A percentile compares a stretch with the other conserved stretches of the same genome.
Evolutionary conservation across 2,329 filamentous ascomycete species (phyloP).

Genomic region (Calonectria pseudoturangicola): DNA sequence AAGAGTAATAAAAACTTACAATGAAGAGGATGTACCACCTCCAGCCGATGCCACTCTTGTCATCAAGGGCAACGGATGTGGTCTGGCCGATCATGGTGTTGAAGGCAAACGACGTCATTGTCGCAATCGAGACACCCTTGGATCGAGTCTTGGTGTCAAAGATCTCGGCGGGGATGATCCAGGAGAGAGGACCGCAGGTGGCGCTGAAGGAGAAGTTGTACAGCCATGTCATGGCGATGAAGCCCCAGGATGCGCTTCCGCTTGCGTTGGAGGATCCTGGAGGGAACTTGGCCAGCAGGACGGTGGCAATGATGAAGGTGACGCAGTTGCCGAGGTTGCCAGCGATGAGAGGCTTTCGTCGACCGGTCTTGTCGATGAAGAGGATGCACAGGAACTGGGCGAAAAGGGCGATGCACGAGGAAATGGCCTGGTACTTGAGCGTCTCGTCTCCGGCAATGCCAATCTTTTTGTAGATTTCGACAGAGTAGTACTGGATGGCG

Average conservation of each 20-base stretch:
- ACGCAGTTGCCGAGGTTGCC: conserved; percentile 83
- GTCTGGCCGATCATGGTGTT: conserved; percentile 83
- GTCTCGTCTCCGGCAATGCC: conserved; percentile 80
- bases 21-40: conserved; percentile 69
- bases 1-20: conserved; percentile 46
- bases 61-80: conserved; percentile 72
- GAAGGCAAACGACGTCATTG: conserved; percentile 84
- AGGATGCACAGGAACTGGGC: conserved; percentile 82
- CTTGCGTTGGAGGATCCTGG: conserved; percentile 60
- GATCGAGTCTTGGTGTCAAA: conserved; percentile 85
- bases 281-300: conserved; percentile 75
- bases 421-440: conserved; percentile 85
- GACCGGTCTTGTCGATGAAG: conserved; percentile 81
- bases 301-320: conserved; percentile 81
- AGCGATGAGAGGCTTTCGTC: conserved; percentile 81
- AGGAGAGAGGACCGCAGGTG: conserved; percentile 80
- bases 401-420: conserved; percentile 80
- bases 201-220: conserved; percentile 87
- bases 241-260: conserved; percentile 79
- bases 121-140: conserved; percentile 84
- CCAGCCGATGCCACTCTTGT: conserved; percentile 65
- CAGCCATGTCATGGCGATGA: conserved; percentile 84
- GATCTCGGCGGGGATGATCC: conserved; percentile 81
- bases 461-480: conserved; percentile 80
- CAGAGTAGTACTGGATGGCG: conserved; percentile 85